phyloP scores from a whole-genome alignment of 1,139 yeast species.

The Blastobotrys capitulatus region DNA sequence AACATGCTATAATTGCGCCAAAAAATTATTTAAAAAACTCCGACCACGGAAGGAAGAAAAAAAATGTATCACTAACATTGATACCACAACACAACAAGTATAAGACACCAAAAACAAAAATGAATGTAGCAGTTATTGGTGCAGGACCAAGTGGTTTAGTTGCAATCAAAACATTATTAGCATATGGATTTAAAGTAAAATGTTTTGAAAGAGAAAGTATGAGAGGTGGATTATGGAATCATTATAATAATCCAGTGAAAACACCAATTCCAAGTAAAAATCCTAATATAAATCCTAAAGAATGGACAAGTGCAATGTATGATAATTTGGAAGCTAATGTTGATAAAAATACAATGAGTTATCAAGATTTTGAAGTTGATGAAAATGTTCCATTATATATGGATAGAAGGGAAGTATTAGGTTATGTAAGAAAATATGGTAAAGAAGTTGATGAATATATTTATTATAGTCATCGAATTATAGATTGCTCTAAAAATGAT shows the following conservation, averaged over 20 bases:
- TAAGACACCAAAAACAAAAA: not conserved
- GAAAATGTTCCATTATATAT: conserved; percentile 45
- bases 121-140: conserved; percentile 8
- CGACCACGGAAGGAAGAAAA: too few relatives aligned
- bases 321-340: conserved; percentile 57
- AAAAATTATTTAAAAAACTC: too few relatives aligned
- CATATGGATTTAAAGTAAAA: conserved; percentile 40
- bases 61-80: too few relatives aligned
- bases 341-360: conserved; percentile 54
- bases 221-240: conserved; percentile 51
- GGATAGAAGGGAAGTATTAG: conserved; percentile 42
- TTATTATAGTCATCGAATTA: conserved; percentile 38
- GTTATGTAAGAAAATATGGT: conserved; percentile 45
- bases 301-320: conserved; percentile 41
- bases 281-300: conserved; percentile 17
- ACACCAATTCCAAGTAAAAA: conserved; percentile 22
- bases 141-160: conserved; percentile 69
- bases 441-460: conserved; percentile 35
- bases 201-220: conserved; percentile 47
- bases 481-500: conserved; percentile 23
- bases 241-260: conserved; percentile 16
- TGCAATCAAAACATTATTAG: conserved; percentile 47
- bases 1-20: too few relatives aligned
- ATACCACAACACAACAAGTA: too few relatives aligned
- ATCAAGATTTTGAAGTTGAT: conserved; percentile 40